Base-by-base conservation (phyloP, 805 yeast species). In the Scheffersomyces coipomensis region DNA sequence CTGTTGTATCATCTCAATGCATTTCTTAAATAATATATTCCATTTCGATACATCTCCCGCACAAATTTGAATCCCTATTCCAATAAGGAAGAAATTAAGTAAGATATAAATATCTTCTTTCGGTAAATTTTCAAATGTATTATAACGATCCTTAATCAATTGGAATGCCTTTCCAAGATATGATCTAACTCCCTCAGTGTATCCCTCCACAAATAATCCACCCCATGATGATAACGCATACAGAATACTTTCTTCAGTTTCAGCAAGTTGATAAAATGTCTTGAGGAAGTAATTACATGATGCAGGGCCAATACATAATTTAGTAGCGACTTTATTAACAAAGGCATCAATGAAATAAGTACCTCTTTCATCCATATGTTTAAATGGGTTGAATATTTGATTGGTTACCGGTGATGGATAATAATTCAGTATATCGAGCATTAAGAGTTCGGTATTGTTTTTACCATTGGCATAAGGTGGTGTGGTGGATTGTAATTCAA, bases 181-280 rank as follows among this genome's bases (percentile, higher is more conserved):
- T 11, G 15, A 11, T 19, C 29, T 26, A n/a, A 46, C 48, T 13
- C 39, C 42, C 6, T 34, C 37, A 21, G 43, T 43, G 19, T 39
- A 35, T 5, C 48, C 53, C 33, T 40, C 47, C 9, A 35, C 26
- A 40, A 47, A 46, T 4, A 49, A 33, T 4, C 55, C 63, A 3
- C 65, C 65, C 65, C 65, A 60, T 2, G 62, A 53, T 1, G 62
- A 52, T 15, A 60, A 19, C 2, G 55, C 53, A 35, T 54, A 45
- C 31, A 49, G 44, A 19, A 58, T 42, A 2, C 55, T 36, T 35
- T 54, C 59, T 30, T 56, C 53, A 16, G 40, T 29, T 2, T 41
- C 23, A 2, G 61, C 56, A 9, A 56, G 33, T 12, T 42, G 34
- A 34, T 48, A 43, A 26, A 50, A 59, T 2, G 60, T 48, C 25